phyloP scores from a whole-genome alignment of 768 basidiomycete genomes.

The Mycena crocata region DNA sequence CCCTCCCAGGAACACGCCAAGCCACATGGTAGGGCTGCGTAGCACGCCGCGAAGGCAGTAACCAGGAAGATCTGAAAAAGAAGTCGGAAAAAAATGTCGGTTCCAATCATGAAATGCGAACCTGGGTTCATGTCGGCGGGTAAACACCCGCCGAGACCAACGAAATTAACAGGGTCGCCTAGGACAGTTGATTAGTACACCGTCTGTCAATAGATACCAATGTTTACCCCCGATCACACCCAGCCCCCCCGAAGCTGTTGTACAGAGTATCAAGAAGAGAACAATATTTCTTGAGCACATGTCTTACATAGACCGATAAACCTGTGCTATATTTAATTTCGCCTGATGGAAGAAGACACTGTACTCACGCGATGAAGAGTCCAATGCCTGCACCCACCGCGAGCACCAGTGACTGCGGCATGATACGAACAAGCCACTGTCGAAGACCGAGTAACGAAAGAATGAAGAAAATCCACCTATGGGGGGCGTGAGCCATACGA shows the following conservation, averaged over 20 bases:
- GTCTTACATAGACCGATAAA: constrained; percentile 83
- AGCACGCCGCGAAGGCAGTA: constrained; percentile 77
- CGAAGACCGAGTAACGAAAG: constrained; percentile 86
- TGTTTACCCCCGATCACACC: constrained; percentile 83
- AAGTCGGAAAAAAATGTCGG: too few species aligned
- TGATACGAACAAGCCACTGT: constrained; percentile 89
- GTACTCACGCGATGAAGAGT: constrained; percentile 82
- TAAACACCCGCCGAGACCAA: constrained; percentile 82
- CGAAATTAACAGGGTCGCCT: constrained; percentile 73
- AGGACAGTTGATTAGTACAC: too few species aligned
- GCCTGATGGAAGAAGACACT: constrained; percentile 8
- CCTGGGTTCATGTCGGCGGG: constrained; percentile 58
- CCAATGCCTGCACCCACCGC: constrained; percentile 91
- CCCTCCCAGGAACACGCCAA: constrained; percentile 90
- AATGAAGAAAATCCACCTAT: constrained; percentile 84
- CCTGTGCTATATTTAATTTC: constrained; percentile 40
- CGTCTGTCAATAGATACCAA: too few species aligned
- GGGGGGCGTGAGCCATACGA: constrained; percentile 1
- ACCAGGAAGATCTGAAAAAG: constrained; percentile 61
- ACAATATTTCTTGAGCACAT: neutral
- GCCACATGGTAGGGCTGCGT: constrained; percentile 84
- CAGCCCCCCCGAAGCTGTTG: constrained; percentile 71
- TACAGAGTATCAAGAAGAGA: constrained; percentile 1
- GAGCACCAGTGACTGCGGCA: constrained; percentile 88
- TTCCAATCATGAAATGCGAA: too few species aligned